Base-by-base conservation (phyloP, 129 eudicot genomes). In the Centaurea solstitialis region DNA sequence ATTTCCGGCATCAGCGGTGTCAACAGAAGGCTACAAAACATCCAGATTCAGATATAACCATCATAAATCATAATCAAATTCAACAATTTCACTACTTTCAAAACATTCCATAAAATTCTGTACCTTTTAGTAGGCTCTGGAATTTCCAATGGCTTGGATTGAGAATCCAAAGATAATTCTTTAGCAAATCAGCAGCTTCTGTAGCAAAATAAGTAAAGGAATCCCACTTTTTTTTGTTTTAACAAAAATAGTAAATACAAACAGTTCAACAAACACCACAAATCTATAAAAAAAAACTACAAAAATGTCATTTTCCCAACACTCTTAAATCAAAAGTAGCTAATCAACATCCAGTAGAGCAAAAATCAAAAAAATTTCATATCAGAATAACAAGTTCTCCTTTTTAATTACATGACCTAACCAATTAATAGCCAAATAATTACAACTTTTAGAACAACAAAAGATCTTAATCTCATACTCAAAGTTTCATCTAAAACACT, bases 121-220 rank as follows among this genome's bases (percentile, higher is more conserved):
- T 33, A 33, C 37, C 37, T 94, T 92, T 90, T 94, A 4, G 87
- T 78, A 12, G 96, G 81, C 28, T 87, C 97, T 0, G 89, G 79
- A 21, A 81, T 77, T 68, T 90, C 96, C 67, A 85, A 64, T 59
- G 86, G 38, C 78, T 92, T 94, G 6, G 87, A 15, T 66, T 85
- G 92, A 12, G 97, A 53, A 76, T 94, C 99, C 82, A 92, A 68
- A 3, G 97, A 86, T 24, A 94, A 21, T 90, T 92, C 76, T 94
- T 91, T 81, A 94, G 59, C 88, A 92, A 87, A 77, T 80, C 97
- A 38, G 94, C 88, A 70, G 97, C 83, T 79, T 94, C 99, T 94
- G 75, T 30, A 59, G 15, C 61, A 86, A 0, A 28, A 76, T 33
- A 23, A 76, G 75, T 84, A n/a, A 70, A 82, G 79, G 77, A 57